Evolutionary conservation across 2,329 filamentous ascomycete genomes (phyloP), one percentile per base, ranked within the genome.

Genomic region (Colletotrichum graminicola): DNA sequence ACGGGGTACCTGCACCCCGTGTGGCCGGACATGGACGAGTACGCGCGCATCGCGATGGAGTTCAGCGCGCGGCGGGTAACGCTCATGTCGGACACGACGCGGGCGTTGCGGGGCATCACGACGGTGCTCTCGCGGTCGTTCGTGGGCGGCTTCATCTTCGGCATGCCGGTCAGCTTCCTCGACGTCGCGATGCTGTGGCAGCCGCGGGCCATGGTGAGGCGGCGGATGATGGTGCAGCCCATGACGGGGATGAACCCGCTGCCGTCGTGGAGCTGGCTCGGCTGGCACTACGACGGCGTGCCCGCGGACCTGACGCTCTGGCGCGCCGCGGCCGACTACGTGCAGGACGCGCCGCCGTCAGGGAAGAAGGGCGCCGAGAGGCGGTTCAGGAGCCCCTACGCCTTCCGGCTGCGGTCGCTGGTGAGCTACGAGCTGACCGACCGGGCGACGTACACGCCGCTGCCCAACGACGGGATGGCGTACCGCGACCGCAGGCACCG

Each of bases 241-340:
- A 61, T 73, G 39, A 73, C 72, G 5, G 70, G 73, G 34, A 45
- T 74, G 55, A 73, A 74, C 32, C 70, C 73, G 63, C 76, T 85
- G 7, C 83, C 83, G 0, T 83, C 82, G 5, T 85, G 83, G 83
- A 83, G 82, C 39, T 85, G 83, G 83, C 82, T 85, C 80, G 83
- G 83, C 29, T 85, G 83, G 83, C 84, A 82, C 80, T 84, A 83
- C 66, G 83, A 85, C 67, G 82, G 80, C 36, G 77, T 84, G 18
- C 79, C 83, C 7, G 81, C 82, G 18, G 83, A 85, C 64, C 73
- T 84, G 67, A 77, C 76, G 7, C 76, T 85, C 14, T 85, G 83
- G 83, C 79, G 79, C 59, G 82, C 82, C 0, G 80, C 82, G 1
- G 81, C 81, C 11, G 83, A 85, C 73, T 84, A 84, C 63, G 79